Base-by-base conservation (phyloP, 495 filamentous ascomycete genomes). In the Terfezia claveryi region DNA sequence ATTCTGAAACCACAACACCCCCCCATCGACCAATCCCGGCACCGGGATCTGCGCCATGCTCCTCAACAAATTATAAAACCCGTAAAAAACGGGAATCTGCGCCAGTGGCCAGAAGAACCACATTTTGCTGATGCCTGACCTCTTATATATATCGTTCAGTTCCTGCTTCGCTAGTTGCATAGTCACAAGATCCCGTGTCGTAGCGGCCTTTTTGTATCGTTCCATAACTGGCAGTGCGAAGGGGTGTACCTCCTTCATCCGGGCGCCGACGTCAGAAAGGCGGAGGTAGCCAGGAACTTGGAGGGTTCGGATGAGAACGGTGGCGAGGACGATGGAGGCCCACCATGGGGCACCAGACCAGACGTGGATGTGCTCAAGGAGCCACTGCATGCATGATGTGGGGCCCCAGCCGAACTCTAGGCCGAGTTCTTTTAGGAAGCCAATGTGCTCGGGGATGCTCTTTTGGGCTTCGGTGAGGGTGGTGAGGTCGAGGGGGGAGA, bases 351-450 rank as follows among this genome's bases (percentile, higher is more conserved):
- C 66, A 10, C 78, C 85, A 2, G 65, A 63, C 62, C 72, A 80
- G 54, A 94, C 68, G 68, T 95, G 84, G 52, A 91, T 62, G 62
- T 88, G 80, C 69, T 98, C 91, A 36, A 95, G 68, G 8, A 79
- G 4, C 69, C 69, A 84, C 71, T 95, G 72, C 54, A 91, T 75
- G 10, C 76, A 56, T 1, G 78, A 63, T 0, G 84, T 81, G 2
- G 80, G 74, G 23, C 91, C 88, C 72, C 71, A 87, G 62, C 87
- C 85, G 62, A 78, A 95, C 58, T 94, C 85, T 20, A 96, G 68
- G 1, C 91, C 91, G 20, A 94, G 69, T 0, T 76, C 74, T 60
- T 83, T 81, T 52, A 98, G 73, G 61, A 85, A 94, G 52, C 91
- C 91, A 57, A 91, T 80, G 17, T 76, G 71, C 58, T 85, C 82